These are phyloP conservation scores for Saxophila tyrrhenica DNA, from an alignment of 495 filamentous ascomycete genomes.

Conservation along the genomic window DNA sequence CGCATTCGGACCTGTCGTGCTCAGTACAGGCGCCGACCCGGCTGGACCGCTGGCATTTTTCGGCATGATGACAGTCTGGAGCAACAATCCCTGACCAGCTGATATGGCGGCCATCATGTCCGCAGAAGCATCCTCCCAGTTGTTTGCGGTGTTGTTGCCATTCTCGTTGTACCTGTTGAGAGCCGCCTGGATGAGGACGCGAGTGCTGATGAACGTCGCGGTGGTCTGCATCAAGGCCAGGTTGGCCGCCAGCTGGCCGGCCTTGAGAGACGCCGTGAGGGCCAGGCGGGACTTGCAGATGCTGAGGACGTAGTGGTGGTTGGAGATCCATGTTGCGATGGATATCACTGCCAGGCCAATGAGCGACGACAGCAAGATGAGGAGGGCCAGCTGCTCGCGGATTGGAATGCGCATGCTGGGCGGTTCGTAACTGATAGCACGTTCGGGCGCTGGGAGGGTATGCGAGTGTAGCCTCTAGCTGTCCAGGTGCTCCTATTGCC, in stretches of 20 bases:
- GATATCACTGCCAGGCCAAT: conserved; percentile 53
- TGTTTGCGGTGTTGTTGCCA: conserved; percentile 39
- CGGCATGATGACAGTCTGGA: conserved; percentile 58
- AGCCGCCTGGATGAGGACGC: conserved; percentile 53
- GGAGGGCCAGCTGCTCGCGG: conserved; percentile 64
- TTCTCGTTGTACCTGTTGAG: conserved; percentile 48
- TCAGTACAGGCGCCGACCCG: conserved; percentile 42
- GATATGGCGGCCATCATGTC: conserved; percentile 37
- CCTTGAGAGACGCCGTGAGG: conserved; percentile 75
- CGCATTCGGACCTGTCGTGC: conserved; percentile 41
- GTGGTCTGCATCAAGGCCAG: conserved; percentile 61
- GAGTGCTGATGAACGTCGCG: conserved; percentile 53
- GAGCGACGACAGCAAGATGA: conserved; percentile 60
- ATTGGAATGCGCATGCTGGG: conserved; percentile 66
- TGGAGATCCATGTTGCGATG: conserved; percentile 57
- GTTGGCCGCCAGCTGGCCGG: conserved; percentile 64
- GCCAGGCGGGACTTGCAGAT: conserved; percentile 53
- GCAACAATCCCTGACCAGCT: conserved; percentile 37
- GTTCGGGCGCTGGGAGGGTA: neutral
- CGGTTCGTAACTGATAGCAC: neutral
- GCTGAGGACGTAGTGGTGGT: conserved; percentile 58
- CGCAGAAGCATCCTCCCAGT: conserved; percentile 42
- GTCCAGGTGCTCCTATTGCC: neutral
- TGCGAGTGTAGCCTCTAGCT: neutral
- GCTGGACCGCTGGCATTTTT: conserved; percentile 45